These are phyloP conservation scores for Cladorrhinum samala DNA, from an alignment of 495 filamentous ascomycete genomes.

Conservation along the genomic window DNA sequence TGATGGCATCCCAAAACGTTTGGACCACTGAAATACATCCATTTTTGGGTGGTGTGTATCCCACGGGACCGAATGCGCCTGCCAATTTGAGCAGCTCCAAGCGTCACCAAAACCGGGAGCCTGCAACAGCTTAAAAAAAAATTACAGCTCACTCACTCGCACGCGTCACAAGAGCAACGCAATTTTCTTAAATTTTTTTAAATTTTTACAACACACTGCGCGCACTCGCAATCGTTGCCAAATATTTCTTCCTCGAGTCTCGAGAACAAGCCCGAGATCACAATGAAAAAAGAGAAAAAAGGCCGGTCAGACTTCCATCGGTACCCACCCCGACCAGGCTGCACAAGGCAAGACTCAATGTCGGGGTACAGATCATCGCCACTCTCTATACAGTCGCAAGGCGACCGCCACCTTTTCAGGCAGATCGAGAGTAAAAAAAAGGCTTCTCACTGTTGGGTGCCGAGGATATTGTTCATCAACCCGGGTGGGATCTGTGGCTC, in stretches of 20 bases:
- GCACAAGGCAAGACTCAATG: conserved; percentile 46
- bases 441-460: conserved; percentile 51
- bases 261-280: conserved; percentile 31
- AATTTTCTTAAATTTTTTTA: no score
- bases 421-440: conserved; percentile 44
- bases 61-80: neutral
- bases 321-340: conserved; percentile 51
- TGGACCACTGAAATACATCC: no score
- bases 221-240: neutral
- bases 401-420: conserved; percentile 45
- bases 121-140: no score
- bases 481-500: conserved; percentile 58
- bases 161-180: no score
- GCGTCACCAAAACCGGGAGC: no score
- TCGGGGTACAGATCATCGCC: conserved; percentile 59
- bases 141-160: no score
- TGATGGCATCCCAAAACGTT: no score
- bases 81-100: neutral
- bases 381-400: conserved; percentile 49
- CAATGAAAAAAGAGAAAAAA: conserved; percentile 43
- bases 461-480: conserved; percentile 58
- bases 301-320: conserved; percentile 61
- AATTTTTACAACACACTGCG: no score
- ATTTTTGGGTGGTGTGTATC: no score
- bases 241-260: conserved; percentile 37